A percentile compares a stretch with the other conserved stretches of the same genome.
These are phyloP conservation scores for Neofusicoccum ribis DNA, from an alignment of 2,329 filamentous ascomycete genomes.

Conservation along the genomic window DNA sequence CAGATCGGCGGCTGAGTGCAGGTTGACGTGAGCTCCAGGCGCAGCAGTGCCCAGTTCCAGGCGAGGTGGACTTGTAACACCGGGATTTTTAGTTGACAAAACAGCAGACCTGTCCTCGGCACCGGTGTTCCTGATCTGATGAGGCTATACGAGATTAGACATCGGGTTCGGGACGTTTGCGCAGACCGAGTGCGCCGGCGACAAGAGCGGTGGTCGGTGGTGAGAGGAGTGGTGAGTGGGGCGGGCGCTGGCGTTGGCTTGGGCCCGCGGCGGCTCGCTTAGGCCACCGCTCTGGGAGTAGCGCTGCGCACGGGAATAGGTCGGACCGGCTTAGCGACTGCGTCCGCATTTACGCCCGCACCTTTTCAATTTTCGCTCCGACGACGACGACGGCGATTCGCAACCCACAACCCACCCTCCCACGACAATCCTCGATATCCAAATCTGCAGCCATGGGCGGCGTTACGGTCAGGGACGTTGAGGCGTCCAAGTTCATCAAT, in stretches of 20 bases:
- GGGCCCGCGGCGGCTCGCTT: background rate
- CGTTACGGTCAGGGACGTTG: conserved; percentile 81
- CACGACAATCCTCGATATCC: conserved; percentile 57
- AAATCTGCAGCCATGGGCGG: conserved; percentile 61
- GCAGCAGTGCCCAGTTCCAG: too few species aligned
- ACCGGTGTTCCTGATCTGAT: too few species aligned
- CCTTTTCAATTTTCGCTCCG: conserved; percentile 5
- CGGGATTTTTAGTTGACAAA: too few species aligned
- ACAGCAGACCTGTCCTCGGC: too few species aligned
- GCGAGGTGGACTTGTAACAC: too few species aligned
- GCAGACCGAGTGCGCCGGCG: too few species aligned
- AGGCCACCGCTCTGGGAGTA: background rate
- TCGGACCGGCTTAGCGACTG: conserved; percentile 12
- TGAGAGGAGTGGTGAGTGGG: background rate
- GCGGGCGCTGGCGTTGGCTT: background rate
- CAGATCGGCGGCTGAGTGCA: too few species aligned
- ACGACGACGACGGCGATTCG: conserved; percentile 12
- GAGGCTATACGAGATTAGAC: too few species aligned
- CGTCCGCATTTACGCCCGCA: background rate
- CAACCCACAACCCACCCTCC: conserved; percentile 16
- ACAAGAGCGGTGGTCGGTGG: background rate
- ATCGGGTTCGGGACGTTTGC: too few species aligned
- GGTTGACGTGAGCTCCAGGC: too few species aligned
- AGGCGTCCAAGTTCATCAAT: conserved; percentile 87
- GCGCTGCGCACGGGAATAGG: conserved; percentile 6